Evolutionary conservation across 83 land plant species (phyloP), one percentile per base, ranked within the genome.

Genomic region (Thuja plicata): DNA sequence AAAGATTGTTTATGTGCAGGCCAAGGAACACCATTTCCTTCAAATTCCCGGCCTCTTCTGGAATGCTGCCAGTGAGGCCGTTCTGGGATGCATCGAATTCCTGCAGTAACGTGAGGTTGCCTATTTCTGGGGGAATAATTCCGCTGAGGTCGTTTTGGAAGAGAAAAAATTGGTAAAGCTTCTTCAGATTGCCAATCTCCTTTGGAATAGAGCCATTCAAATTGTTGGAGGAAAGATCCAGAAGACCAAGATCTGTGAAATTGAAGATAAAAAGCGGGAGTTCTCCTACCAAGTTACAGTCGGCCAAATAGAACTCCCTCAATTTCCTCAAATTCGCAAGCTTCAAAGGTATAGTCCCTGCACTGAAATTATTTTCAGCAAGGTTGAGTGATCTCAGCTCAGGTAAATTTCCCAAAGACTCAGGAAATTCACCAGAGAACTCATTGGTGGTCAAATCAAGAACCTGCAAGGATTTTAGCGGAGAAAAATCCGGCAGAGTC

Each of bases 361-460:
- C 17, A 21, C 87, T 30, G 34, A 95, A 92, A 0, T 52, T 62
- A 76, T 96, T 94, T 66, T 92, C 91, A 41, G 95, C 94, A 81
- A 95, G 93, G 43, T 92, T 87, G 46, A 97, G 84, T 19, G 77
- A 70, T 60, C 92, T 92, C 35, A 97, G 90, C 60, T 89, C 87
- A 46, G 94, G 89, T 41, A 95, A 93, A 70, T 90, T 91, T 46
- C 89, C 84, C 37, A 97, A 21, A 17, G 93, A 93, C 30, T 87
- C 24, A 30, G 97, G 97, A 52, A 95, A 93, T 15, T 90, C 88
- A 17, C 97, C 95, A 6, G 90, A 77, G 90, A 94, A 91, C 43
- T 5, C 52, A 41, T 95, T 95, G 89, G 89, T 86, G 54, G 96
- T 92, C n/a, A 95, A 54, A 88, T 95, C 94, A 30, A 95, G 90